Conservation (phyloP, 2,329 filamentous ascomycete species). For the Sporothrix curviconia region DNA sequence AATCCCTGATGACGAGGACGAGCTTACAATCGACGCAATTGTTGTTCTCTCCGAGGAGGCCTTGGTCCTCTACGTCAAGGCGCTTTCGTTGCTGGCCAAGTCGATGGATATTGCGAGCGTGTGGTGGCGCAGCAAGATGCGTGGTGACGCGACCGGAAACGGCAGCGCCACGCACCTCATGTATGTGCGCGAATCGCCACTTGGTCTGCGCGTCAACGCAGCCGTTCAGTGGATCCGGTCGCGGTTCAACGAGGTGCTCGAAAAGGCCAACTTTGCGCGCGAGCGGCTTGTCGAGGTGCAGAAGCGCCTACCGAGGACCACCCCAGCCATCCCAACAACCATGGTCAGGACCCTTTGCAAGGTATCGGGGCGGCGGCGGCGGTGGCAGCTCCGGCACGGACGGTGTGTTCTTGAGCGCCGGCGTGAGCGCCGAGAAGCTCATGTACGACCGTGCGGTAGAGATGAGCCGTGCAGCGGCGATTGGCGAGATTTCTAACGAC, state of each 20-base stretch:
- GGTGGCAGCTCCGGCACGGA: constrained; percentile 60
- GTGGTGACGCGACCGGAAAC: constrained; percentile 45
- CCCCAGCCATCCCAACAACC: constrained; percentile 76
- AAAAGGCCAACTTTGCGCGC: constrained; percentile 93
- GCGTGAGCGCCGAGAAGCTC: constrained; percentile 88
- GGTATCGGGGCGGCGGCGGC: constrained; percentile 48
- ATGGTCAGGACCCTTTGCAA: constrained; percentile 36
- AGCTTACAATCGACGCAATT: constrained; percentile 77
- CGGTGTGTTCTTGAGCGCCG: constrained; percentile 76
- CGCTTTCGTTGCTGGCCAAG: constrained; percentile 79
- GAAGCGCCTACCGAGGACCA: constrained; percentile 77
- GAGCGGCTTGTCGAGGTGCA: constrained; percentile 82
- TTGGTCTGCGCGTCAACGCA: constrained; percentile 72
- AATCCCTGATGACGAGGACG: constrained; percentile 59
- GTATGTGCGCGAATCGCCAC: constrained; percentile 40
- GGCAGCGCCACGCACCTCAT: constrained; percentile 27
- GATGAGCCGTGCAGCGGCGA: constrained; percentile 90
- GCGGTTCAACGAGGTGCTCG: constrained; percentile 93
- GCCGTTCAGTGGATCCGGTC: constrained; percentile 92
- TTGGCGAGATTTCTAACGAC: constrained; percentile 90
- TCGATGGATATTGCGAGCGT: constrained; percentile 90
- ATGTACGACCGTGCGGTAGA: constrained; percentile 98
- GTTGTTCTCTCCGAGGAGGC: constrained; percentile 89
- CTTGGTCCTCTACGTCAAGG: constrained; percentile 92
- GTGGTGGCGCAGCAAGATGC: constrained; percentile 81